Evolutionary conservation across 345 rosid species (phyloP), one percentile per base, ranked within the genome.

Genomic region (Citrus inodora): DNA sequence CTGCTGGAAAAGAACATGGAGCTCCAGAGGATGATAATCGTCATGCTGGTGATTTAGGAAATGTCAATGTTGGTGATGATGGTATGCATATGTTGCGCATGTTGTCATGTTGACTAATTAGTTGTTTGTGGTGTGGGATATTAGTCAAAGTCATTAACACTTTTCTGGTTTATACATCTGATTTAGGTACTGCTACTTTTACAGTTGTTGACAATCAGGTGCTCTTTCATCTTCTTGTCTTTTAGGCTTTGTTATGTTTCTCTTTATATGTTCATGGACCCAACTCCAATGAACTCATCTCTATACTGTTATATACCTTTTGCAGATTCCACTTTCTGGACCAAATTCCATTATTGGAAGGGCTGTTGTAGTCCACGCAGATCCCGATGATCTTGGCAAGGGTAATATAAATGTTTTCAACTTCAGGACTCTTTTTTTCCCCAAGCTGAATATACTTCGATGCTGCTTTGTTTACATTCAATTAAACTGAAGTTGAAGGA

Each of bases 41-140:
- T 30, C 99, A 94, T 89, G 99, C 98, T 73, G 98, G 98, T 62
- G 99, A 96, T 87, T 79, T 92, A 37, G 99, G 98, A 83, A 93
- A 92, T 79, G 76, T 93, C 78, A 80, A 46, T 83, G 98, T 59
- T 76, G 95, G 97, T 79, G 97, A 83, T 67, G 94, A 95, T 79
- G 98, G 98, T 94, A 90, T 66, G 24, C 37, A 51, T 5, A 16
- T 21, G 22, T 11, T 7, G 32, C 14, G 25, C 6, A 16, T 32
- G 0, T 3, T 7, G 0, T 19, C 5, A 38, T 55, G 48, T n/a
- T 59, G 67, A 40, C 14, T 22, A 25, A 14, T 32, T 8, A 37
- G 21, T 28, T 35, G 24, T 4, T 17, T 38, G 1, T 67, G 46
- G 51, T 11, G 25, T 51, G 53, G 61, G 73, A 51, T 74, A 19